These are phyloP conservation scores for Escallonia rubra DNA, from an alignment of 129 eudicot species.

Conservation along the genomic window DNA sequence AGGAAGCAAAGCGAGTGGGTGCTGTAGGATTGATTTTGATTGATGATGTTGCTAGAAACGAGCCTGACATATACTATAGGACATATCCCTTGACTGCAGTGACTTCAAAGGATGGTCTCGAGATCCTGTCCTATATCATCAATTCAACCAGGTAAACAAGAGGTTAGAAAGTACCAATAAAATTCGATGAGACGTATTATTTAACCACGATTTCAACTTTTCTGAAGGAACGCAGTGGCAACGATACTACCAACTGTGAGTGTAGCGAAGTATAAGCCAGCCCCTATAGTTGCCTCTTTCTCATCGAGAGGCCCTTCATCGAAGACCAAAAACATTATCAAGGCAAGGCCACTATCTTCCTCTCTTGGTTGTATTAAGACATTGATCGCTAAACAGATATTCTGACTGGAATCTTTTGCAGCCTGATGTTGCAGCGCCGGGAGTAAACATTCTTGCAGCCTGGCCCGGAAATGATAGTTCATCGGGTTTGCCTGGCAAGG, in stretches of 20 bases:
- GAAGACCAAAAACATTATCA: conserved; percentile 1
- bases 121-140: background rate
- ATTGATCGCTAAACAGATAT: background rate
- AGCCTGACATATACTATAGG: background rate
- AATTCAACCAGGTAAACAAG: background rate
- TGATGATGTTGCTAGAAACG: background rate
- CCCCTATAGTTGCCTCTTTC: background rate
- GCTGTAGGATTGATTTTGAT: background rate
- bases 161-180: background rate
- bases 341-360: background rate
- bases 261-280: background rate
- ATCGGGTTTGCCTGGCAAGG: background rate
- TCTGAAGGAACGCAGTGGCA: conserved; percentile 3
- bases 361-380: background rate
- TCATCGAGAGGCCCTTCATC: conserved; percentile 17
- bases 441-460: conserved; percentile 24
- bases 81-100: background rate
- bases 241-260: background rate
- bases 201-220: background rate
- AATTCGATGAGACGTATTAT: background rate
- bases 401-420: background rate
- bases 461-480: conserved; percentile 14
- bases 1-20: background rate
- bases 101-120: background rate
- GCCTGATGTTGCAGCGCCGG: conserved; percentile 27